These are phyloP conservation scores for Stephanocyclus meneghinianus DNA, from an alignment of 352 stramenopile species.

Conservation along the genomic window DNA sequence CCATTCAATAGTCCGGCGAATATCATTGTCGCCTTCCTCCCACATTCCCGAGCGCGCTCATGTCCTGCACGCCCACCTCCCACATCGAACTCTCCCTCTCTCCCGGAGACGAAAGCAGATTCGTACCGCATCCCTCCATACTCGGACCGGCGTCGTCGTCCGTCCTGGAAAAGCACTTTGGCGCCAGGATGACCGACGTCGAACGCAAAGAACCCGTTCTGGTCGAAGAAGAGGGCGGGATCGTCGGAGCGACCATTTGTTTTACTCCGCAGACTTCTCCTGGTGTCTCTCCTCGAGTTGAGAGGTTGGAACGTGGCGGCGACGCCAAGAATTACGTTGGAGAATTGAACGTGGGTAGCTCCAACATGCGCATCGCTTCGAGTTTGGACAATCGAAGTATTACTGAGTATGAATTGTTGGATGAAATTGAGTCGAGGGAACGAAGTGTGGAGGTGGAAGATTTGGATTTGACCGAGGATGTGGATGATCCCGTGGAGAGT, in stretches of 20 bases:
- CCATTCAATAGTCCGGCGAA: too few relatives aligned
- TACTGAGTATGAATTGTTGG: constrained; percentile 47
- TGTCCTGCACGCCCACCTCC: constrained; percentile 23
- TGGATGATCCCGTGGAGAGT: background rate
- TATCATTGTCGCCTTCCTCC: background rate
- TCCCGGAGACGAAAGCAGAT: constrained; percentile 48
- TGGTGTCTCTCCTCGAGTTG: background rate
- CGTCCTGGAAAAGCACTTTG: constrained; percentile 28
- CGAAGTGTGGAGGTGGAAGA: constrained; percentile 36
- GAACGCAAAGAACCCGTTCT: background rate
- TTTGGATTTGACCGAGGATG: constrained; percentile 34
- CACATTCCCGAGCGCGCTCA: background rate
- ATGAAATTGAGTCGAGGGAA: constrained; percentile 30
- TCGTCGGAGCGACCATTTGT: constrained; percentile 50
- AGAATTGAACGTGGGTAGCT: background rate
- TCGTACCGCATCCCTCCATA: constrained; percentile 44
- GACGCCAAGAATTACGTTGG: constrained; percentile 7
- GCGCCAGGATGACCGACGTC: background rate
- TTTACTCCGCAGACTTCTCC: constrained; percentile 50
- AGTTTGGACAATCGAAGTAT: constrained; percentile 11
- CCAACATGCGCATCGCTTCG: background rate
- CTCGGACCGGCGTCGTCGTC: constrained; percentile 5
- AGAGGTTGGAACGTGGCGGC: background rate
- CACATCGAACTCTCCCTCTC: constrained; percentile 24
- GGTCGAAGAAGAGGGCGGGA: constrained; percentile 26